Conservation (phyloP, 2,329 filamentous ascomycete species). For the Neurospora sp. region DNA sequence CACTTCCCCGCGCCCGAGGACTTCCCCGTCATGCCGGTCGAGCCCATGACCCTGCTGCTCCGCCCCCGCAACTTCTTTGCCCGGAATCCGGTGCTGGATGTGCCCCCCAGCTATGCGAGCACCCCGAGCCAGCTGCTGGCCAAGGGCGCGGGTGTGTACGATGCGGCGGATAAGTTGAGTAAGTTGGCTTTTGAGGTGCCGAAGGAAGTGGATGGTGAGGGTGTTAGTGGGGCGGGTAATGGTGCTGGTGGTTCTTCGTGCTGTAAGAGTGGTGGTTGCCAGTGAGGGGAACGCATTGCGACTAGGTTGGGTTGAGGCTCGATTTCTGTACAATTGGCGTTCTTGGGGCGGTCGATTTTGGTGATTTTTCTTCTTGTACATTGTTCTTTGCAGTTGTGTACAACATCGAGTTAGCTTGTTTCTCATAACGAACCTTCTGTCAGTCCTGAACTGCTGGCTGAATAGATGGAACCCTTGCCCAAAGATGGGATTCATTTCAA, state of each 20-base stretch:
- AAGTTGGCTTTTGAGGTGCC: conserved; percentile 22
- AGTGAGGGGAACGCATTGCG: background rate
- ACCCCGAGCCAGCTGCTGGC: conserved; percentile 60
- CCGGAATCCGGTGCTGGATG: conserved; percentile 70
- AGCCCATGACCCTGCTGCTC: conserved; percentile 73
- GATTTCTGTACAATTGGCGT: background rate
- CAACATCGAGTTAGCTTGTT: background rate
- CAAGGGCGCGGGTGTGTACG: conserved; percentile 32
- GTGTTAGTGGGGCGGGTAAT: background rate
- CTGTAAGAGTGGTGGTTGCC: background rate
- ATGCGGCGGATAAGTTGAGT: conserved; percentile 39
- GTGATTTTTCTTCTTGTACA: background rate
- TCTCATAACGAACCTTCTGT: background rate
- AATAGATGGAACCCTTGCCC: background rate
- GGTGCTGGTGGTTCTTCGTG: background rate
- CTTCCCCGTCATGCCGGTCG: conserved; percentile 84
- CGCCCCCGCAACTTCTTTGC: conserved; percentile 76
- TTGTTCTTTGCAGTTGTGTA: background rate
- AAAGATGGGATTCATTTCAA: background rate
- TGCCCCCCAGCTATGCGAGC: conserved; percentile 64
- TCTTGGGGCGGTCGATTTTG: background rate
- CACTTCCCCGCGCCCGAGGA: conserved; percentile 88
- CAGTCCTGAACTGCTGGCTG: background rate
- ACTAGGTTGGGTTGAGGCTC: background rate
- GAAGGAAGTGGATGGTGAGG: background rate